Evolutionary conservation across 2,329 filamentous ascomycete genomes (phyloP).

Genomic region (Xylaria sp.): DNA sequence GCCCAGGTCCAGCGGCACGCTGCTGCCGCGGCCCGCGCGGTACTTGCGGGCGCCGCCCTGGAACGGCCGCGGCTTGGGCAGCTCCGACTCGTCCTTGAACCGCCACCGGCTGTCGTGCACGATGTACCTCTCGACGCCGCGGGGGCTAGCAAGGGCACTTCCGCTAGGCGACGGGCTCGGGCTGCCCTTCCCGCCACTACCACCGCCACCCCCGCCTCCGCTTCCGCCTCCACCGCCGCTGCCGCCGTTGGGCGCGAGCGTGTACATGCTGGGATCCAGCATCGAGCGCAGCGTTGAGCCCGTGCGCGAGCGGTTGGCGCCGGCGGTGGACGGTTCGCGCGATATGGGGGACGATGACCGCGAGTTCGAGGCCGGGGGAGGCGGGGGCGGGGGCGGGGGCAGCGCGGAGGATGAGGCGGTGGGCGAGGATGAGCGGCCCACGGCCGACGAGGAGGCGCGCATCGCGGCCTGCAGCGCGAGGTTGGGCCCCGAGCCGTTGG

Average conservation of each 20-base stretch:
- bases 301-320: conserved; percentile 42
- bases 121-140: conserved; percentile 47
- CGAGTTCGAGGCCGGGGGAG: conserved; percentile 31
- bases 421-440: conserved; percentile 41
- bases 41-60: conserved; percentile 76
- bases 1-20: conserved; percentile 84
- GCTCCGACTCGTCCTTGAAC: conserved; percentile 78
- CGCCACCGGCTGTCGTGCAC: conserved; percentile 83
- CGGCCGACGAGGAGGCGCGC: conserved; percentile 40
- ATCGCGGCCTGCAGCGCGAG: conserved; percentile 46
- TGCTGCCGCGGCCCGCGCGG: conserved; percentile 88
- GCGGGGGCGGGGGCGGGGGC: conserved; percentile 37
- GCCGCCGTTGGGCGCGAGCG: conserved; percentile 65
- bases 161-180: conserved; percentile 48
- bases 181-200: no score
- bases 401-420: conserved; percentile 47
- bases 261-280: conserved; percentile 77
- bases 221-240: no score
- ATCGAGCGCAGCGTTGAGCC: conserved; percentile 60
- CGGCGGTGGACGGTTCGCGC: no score
- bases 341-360: no score
- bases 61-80: conserved; percentile 86
- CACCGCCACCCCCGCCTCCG: no score
- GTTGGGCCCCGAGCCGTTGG: conserved; percentile 37
- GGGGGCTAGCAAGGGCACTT: conserved; percentile 37